Evolutionary conservation across 371 early-diverging fungal genomes (phyloP).

Genomic region (Haplosporangium sp.): DNA sequence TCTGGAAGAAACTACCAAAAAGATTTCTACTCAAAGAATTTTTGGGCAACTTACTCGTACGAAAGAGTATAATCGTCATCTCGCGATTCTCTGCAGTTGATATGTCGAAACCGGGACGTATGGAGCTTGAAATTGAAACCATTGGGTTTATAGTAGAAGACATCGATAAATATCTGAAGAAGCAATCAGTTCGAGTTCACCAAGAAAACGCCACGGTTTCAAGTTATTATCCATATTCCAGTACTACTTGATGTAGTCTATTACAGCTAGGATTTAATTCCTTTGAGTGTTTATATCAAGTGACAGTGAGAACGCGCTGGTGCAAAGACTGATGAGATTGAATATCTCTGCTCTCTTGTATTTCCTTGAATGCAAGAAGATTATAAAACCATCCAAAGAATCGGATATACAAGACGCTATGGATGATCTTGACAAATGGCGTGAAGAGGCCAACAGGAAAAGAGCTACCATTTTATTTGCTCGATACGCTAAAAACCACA

Average conservation of each 20-base stretch:
- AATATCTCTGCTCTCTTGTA: no score
- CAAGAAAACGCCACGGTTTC: conserved; percentile 9
- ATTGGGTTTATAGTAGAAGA: conserved; percentile 29
- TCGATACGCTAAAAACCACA: no score
- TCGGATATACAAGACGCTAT: no score
- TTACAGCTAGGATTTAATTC: conserved; percentile 19
- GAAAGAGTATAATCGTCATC: conserved; percentile 15
- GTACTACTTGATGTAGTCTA: conserved; percentile 29
- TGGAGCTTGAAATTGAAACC: conserved; percentile 29
- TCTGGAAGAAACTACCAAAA: conserved; percentile 16
- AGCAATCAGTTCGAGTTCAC: conserved; percentile 12
- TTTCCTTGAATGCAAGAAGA: no score
- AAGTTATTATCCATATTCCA: conserved; percentile 24
- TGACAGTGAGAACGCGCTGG: conserved; percentile 15
- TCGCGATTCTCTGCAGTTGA: conserved; percentile 20
- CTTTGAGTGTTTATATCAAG: conserved; percentile 14
- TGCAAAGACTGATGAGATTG: conserved; percentile 7
- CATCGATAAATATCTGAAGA: conserved; percentile 5
- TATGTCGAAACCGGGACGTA: background rate
- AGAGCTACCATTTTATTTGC: no score
- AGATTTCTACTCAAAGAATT: background rate
- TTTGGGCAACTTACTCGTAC: background rate
- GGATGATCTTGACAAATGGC: no score
- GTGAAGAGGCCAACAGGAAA: no score
- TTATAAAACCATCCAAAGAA: no score